Evolutionary conservation across 2,329 filamentous ascomycete genomes (phyloP).

Genomic region (Neonectria ditissima): DNA sequence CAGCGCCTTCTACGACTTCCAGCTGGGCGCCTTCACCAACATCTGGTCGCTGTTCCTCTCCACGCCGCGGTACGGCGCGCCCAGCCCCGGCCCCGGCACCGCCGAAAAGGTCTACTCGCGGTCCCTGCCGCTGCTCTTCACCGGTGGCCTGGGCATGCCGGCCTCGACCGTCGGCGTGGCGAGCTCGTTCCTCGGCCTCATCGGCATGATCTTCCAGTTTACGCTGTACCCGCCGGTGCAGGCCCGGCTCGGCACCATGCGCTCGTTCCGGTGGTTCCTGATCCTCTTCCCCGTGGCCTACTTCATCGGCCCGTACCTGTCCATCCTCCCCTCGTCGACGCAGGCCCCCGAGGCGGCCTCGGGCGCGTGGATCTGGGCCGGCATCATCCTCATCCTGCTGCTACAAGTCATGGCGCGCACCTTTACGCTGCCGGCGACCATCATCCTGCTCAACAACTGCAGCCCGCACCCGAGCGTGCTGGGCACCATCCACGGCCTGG

Average conservation of each 20-base stretch:
- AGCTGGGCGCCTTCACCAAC: conserved; percentile 76
- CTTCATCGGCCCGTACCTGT: conserved; percentile 74
- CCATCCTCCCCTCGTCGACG: conserved; percentile 54
- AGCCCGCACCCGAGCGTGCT: conserved; percentile 69
- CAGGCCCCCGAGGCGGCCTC: conserved; percentile 29
- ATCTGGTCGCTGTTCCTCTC: conserved; percentile 78
- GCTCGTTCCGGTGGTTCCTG: conserved; percentile 74
- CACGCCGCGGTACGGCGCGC: conserved; percentile 63
- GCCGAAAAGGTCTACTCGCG: conserved; percentile 43
- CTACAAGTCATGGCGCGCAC: conserved; percentile 80
- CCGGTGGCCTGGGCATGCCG: conserved; percentile 75
- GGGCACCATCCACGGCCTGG: conserved; percentile 67
- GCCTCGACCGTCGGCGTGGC: conserved; percentile 75
- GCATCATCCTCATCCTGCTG: conserved; percentile 63
- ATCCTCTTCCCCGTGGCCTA: conserved; percentile 77
- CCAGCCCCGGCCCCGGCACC: conserved; percentile 46
- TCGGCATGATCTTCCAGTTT: conserved; percentile 77
- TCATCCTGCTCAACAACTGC: conserved; percentile 71
- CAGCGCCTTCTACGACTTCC: conserved; percentile 77
- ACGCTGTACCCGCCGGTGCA: conserved; percentile 76
- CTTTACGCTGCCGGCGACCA: conserved; percentile 70
- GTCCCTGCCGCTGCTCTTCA: conserved; percentile 65
- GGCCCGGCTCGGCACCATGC: conserved; percentile 72
- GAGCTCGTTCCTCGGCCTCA: conserved; percentile 75
- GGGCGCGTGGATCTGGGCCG: conserved; percentile 33